Evolutionary conservation across 2,329 filamentous ascomycete species (phyloP), one percentile per base, ranked within the genome.

Genomic region (Diaporthe citriasiana): DNA sequence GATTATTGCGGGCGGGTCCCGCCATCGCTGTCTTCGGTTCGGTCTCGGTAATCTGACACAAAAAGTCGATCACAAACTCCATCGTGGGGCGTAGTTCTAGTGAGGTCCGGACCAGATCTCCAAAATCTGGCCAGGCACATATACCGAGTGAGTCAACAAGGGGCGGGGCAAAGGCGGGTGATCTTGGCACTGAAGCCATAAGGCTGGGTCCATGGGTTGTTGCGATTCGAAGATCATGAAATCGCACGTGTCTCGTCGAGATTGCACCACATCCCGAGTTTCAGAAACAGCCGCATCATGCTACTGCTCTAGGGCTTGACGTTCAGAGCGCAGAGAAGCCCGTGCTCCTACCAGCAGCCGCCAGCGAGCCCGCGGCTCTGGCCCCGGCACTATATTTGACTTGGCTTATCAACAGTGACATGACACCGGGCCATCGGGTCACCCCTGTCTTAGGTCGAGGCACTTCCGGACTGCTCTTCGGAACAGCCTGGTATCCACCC

Each of bases 181-280:
- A 45, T 63, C 70, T 71, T 63, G 45, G 45, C 56, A 53, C 63
- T 53, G 63, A 68, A 35, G 33, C 63, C 55, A 53, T 50, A 71
- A 51, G 69, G 30, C 68, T 47, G 55, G 55, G 42, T 50, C 53
- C 53, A 25, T 35, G 50, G 42, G 53, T 59, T 56, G 55, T 70
- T 59, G 66, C 66, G 53, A 70, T 57, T 57, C 53, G 66, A 70
- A 71, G 56, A 63, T 55, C 56, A 40, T 71, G 47, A 59, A 53
- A 63, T 71, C 70, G 45, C 70, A 71, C 70, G 70, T 71, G 70
- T 71, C 51, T 70, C 51, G 68, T 51, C 56, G 47, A 63, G 56
- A 40, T 71, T 53, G 56, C 70, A 71, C 56, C 42, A 40, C 70
- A 42, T 63, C 70, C 35, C 19, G 15, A 42, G 47, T 33, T 71